phyloP scores from a whole-genome alignment of 805 yeast genomes.

The Kazachstania psychrophila region DNA sequence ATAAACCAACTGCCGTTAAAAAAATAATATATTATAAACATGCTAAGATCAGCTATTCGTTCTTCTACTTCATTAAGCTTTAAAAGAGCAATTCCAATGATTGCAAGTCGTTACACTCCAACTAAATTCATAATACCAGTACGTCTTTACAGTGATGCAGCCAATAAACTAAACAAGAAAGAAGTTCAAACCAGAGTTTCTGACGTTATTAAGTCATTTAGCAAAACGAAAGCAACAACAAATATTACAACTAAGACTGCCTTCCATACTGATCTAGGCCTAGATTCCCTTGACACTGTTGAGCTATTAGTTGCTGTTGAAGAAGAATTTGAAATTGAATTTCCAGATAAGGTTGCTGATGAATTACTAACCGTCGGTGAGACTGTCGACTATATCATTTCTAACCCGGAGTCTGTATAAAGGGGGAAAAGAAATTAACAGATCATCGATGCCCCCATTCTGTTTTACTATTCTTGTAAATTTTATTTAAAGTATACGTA shows the following conservation, averaged over 20 bases:
- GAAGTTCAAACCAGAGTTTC: constrained; percentile 78
- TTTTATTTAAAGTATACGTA: no score
- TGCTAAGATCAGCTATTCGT: constrained; percentile 5
- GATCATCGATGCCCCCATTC: no score
- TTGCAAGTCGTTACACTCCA: neutral
- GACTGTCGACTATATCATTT: constrained; percentile 77
- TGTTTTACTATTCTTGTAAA: no score
- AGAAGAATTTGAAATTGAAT: constrained; percentile 78
- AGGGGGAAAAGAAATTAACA: neutral
- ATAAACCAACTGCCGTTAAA: no score
- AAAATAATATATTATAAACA: no score
- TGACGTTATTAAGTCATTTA: constrained; percentile 62
- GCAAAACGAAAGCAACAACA: constrained; percentile 46
- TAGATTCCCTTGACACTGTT: constrained; percentile 87
- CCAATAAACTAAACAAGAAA: constrained; percentile 44
- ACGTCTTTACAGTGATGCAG: constrained; percentile 48
- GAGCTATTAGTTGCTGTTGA: constrained; percentile 95
- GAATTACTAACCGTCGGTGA: constrained; percentile 89
- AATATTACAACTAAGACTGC: constrained; percentile 33
- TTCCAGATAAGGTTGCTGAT: constrained; percentile 87
- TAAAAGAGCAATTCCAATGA: neutral
- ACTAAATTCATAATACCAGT: constrained; percentile 1
- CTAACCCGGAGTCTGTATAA: constrained; percentile 44
- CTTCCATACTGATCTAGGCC: constrained; percentile 46
- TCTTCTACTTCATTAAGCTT: neutral